phyloP scores from a whole-genome alignment of 176 grass and related monocot genomes.

The Triticum turgidum region DNA sequence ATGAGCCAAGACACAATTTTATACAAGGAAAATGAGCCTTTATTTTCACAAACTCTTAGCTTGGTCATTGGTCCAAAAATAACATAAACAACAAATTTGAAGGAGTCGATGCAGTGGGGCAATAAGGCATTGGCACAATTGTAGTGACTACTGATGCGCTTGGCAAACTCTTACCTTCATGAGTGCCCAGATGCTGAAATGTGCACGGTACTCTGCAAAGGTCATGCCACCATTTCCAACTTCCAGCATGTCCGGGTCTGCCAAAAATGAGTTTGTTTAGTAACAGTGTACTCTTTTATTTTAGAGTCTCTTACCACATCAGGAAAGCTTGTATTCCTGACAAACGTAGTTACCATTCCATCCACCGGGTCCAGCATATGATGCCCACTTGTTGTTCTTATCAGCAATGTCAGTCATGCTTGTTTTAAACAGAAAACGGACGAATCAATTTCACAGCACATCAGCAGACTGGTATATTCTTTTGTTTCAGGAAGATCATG shows the following conservation, averaged over 20 bases:
- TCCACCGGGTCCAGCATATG: conserved; percentile 94
- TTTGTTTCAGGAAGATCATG: neutral
- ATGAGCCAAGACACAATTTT: neutral
- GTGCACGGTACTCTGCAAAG: conserved; percentile 74
- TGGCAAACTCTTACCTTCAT: conserved; percentile 64
- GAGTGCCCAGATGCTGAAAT: conserved; percentile 98
- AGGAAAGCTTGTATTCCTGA: neutral
- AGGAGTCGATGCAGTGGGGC: neutral
- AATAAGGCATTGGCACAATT: neutral
- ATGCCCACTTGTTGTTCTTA: conserved; percentile 95
- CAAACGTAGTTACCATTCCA: conserved; percentile 77
- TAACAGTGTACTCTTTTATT: neutral
- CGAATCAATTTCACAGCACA: conserved; percentile 34
- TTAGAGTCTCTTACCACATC: neutral
- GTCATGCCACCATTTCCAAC: conserved; percentile 92
- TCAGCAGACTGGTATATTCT: neutral
- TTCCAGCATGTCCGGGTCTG: conserved; percentile 97
- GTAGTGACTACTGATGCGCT: neutral
- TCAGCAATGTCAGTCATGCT: conserved; percentile 97
- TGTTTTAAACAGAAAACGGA: conserved; percentile 39
- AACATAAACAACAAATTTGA: neutral
- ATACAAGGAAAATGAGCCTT: neutral
- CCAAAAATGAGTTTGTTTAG: neutral
- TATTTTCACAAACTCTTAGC: neutral
- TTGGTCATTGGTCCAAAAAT: neutral